Percentiles rank a stretch among this genome's conserved stretches.
phyloP scores from a whole-genome alignment of 805 yeast species.

The Barnettozyma vustinii region DNA sequence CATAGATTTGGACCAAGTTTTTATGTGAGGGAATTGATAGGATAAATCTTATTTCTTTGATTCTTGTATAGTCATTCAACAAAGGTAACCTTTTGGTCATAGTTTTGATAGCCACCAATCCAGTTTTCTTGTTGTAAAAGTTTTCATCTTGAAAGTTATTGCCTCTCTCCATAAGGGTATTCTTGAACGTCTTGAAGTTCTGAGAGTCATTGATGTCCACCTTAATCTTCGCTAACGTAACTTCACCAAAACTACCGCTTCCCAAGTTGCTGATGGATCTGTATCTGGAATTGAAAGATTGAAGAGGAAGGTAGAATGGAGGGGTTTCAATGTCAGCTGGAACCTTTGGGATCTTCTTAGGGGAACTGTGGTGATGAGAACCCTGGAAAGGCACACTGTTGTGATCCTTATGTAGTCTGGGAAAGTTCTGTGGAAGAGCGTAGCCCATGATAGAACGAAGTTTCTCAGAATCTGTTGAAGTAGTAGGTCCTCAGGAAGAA shows the following conservation, averaged over 20 bases:
- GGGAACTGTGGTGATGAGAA: not conserved
- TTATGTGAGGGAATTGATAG: conserved; percentile 65
- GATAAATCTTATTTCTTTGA: conserved; percentile 66
- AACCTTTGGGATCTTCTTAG: conserved; percentile 5
- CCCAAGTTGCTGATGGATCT: conserved; percentile 53
- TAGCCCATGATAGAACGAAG: not conserved
- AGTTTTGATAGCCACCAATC: conserved; percentile 74
- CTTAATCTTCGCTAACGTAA: conserved; percentile 52
- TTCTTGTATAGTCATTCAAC: conserved; percentile 50
- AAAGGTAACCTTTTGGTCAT: conserved; percentile 53
- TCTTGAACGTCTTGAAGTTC: conserved; percentile 15
- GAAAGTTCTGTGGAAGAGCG: not conserved
- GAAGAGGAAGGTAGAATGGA: conserved; percentile 39
- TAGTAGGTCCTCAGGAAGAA: conserved; percentile 9
- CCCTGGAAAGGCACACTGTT: not conserved
- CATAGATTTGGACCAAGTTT: conserved; percentile 68
- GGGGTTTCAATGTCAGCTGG: conserved; percentile 37
- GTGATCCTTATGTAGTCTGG: not conserved
- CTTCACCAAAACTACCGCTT: conserved; percentile 72
- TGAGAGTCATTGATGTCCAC: conserved; percentile 14
- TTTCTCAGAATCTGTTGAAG: not conserved
- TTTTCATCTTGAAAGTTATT: conserved; percentile 26
- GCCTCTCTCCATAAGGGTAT: conserved; percentile 45
- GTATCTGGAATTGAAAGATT: conserved; percentile 39
- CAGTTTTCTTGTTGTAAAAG: conserved; percentile 28